Base-by-base conservation (phyloP, 768 basidiomycete species). In the Coprinellus aureogranulatus region DNA sequence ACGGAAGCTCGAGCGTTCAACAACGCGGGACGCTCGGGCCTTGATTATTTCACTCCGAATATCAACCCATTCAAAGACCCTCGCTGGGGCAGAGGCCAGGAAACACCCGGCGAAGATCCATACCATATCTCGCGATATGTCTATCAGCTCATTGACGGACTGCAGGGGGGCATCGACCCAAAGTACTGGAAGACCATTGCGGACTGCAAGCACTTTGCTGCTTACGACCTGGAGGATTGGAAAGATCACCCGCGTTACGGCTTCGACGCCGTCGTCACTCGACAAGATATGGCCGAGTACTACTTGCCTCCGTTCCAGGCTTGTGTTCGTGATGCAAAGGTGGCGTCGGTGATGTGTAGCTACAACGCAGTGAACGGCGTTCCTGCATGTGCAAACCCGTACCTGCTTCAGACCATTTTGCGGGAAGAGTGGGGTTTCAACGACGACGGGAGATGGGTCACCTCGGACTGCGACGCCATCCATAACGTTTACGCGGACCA, bases 331-430 rank as follows among this genome's bases (percentile, higher is more conserved):
- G 84, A 86, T 60, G 83, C 83, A 10, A 81, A 82, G 62, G 83
- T 81, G 34, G 81, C 75, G 2, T 79, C 79, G n/a, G 72, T 84
- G 34, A 85, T 85, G 83, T 86, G 83, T 72, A 81, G 79, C 59
- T 86, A 85, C 64, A 86, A 85, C 59, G 77, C 82, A 10, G 81
- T 86, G 20, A 84, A 85, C 58, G 84, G 84, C 2, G 67, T 85
- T 28, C 83, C 84, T 3, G 73, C 80, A 0, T 86, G 84, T 62
- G 83, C 81, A 22, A 77, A 75, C 62, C 72, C 75, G 1, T 84
- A 78, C 62, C 71, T 86, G 27, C 70, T 86, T 30, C 81, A 84
- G 63, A 71, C 72, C 28, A 65, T 86, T 25, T 64, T 83, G 23
- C 73, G 83, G 18, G 81, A 82, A 54, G 68, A 70, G 47, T 84